A percentile compares a stretch with the other conserved stretches of the same genome.
phyloP scores from a whole-genome alignment of 108 stramenopile genomes.

The Cyclotella cryptica region DNA sequence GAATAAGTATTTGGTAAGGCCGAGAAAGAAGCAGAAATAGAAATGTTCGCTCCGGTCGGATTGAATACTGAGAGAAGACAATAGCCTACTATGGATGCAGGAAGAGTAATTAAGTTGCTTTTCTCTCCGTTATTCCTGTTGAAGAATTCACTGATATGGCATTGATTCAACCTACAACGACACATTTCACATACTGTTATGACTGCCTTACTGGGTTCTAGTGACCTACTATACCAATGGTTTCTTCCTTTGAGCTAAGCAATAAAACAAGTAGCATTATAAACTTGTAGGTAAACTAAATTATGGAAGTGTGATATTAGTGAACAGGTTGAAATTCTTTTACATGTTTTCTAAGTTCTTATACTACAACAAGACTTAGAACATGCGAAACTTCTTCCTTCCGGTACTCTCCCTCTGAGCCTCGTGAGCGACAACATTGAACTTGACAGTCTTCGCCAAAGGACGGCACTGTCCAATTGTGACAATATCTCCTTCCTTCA shows the following conservation, averaged over 20 bases:
- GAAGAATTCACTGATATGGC: too few species aligned
- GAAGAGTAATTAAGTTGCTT: too few species aligned
- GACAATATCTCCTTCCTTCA: slow-evolving; percentile 99
- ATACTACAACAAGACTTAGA: slow-evolving; percentile 58
- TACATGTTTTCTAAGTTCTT: background rate
- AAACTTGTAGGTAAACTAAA: too few species aligned
- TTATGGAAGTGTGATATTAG: too few species aligned
- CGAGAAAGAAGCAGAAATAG: slow-evolving; percentile 37
- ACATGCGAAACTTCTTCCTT: slow-evolving; percentile 93
- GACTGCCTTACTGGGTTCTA: too few species aligned
- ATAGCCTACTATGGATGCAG: background rate
- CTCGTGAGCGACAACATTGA: slow-evolving; percentile 93
- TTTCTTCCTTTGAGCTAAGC: too few species aligned
- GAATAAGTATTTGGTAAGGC: slow-evolving; percentile 50
- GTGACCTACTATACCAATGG: too few species aligned
- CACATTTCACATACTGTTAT: too few species aligned
- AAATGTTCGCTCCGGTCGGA: background rate
- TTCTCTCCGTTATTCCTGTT: too few species aligned
- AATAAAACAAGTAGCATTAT: too few species aligned
- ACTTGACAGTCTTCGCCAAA: slow-evolving; percentile 98
- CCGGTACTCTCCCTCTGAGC: slow-evolving; percentile 74
- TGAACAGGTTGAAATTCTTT: too few species aligned
- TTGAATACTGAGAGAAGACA: background rate
- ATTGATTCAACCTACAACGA: too few species aligned
- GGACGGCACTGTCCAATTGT: slow-evolving; percentile 99